Conservation (phyloP, 441 rosid genomes). For the Gossypium davidsonii region DNA sequence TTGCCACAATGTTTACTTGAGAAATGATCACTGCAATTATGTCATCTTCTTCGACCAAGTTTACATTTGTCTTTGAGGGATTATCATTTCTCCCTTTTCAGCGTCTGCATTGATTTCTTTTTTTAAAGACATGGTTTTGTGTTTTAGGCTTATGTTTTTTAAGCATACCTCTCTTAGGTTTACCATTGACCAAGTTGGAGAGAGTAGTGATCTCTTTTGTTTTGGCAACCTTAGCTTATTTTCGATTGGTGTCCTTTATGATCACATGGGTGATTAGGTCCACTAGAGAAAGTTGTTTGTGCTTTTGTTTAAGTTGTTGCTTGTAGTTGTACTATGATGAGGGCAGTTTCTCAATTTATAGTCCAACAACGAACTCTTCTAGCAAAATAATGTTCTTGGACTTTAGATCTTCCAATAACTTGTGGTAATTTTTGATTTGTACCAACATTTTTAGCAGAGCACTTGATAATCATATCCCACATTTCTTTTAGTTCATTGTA, state of each 20-base stretch:
- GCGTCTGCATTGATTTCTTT: background rate
- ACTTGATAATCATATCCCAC: too few species aligned
- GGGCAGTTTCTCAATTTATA: too few species aligned
- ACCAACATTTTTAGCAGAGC: too few species aligned
- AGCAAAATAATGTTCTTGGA: too few species aligned
- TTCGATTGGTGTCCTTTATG: background rate
- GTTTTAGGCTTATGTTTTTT: background rate
- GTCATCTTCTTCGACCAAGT: background rate
- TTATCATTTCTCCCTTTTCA: background rate
- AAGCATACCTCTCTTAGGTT: background rate
- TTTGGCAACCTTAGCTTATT: background rate
- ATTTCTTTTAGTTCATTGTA: too few species aligned
- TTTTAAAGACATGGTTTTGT: background rate
- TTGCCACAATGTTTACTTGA: background rate
- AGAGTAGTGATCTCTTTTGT: background rate
- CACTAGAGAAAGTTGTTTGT: too few species aligned
- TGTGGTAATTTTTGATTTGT: too few species aligned
- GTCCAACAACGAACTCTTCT: too few species aligned
- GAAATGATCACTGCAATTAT: background rate
- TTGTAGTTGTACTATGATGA: too few species aligned
- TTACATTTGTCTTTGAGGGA: background rate
- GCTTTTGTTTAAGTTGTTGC: too few species aligned
- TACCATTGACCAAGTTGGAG: background rate
- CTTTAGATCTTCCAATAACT: too few species aligned
- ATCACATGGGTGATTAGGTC: background rate